Base-by-base conservation (phyloP, 2,329 filamentous ascomycete genomes). In the Capronia americana region DNA sequence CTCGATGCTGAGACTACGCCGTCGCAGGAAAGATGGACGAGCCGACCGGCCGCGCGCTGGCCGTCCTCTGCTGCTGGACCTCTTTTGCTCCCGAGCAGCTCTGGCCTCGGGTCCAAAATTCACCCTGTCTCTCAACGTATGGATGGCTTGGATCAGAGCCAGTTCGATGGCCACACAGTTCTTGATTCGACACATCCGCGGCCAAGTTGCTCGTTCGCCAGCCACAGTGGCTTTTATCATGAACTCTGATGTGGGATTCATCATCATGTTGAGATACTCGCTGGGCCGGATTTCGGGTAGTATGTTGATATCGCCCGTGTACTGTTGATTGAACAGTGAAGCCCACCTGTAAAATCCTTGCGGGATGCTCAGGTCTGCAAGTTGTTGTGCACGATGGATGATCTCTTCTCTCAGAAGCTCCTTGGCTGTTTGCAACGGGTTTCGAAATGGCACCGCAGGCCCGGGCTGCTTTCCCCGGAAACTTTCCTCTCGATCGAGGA, bases 301-400 rank as follows among this genome's bases (percentile, higher is more conserved):
- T 61, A 98, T 97, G 53, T 93, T 98, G 75, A 98, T 97, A 77
- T 98, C 93, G 6, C 94, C 94, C 1, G 92, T 93, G 74, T 98
- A 98, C 70, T 91, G 92, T 74, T 98, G 94, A 70, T 89, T 93
- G 57, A 98, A 83, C 17, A 98, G 88, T 1, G 92, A 93, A 50
- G 88, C 86, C 24, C 89, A 83, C 76, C 97, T 96, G 55, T 89
- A 92, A 71, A 92, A 84, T 0, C 91, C 82, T 64, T 90, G 95
- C 17, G 92, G 91, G 68, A 95, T 89, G 20, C 92, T 92, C 34
- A 96, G 79, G 74, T 97, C 92, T 0, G 91, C 87, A 64, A 96
- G 82, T 41, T 93, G 87, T 57, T 93, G 90, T 78, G 97, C 87
- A 6, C 92, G 85, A 77, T 96, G 91, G 46, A 96, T 79, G 0